phyloP scores from a whole-genome alignment of 2,329 filamentous ascomycete species.

The Fusarium sp. region DNA sequence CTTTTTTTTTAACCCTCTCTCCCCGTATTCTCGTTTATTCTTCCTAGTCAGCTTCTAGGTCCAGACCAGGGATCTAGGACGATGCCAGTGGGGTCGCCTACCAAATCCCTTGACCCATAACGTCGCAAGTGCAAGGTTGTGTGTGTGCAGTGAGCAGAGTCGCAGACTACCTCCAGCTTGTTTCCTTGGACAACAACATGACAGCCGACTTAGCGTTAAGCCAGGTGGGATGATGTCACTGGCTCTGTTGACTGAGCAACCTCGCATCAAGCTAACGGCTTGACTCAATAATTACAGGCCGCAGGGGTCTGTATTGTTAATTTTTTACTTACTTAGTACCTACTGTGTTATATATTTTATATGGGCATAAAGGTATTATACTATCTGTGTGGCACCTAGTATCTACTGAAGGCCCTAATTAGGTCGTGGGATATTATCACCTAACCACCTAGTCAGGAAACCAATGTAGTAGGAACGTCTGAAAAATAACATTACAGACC shows the following conservation, averaged over 20 bases:
- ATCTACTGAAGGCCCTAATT: too few species aligned
- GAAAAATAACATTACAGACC: neutral
- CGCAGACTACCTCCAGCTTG: conserved; percentile 12
- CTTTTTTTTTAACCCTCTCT: conserved; percentile 1
- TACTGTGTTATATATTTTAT: too few species aligned
- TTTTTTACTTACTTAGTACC: too few species aligned
- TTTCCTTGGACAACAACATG: conserved; percentile 38
- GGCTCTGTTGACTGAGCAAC: conserved; percentile 52
- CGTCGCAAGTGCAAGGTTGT: conserved; percentile 38
- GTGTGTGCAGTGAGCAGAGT: conserved; percentile 12
- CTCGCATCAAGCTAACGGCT: conserved; percentile 9
- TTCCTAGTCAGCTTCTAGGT: conserved; percentile 23
- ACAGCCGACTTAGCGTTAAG: conserved; percentile 21
- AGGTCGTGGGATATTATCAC: too few species aligned
- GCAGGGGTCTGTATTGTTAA: too few species aligned
- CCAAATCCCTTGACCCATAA: conserved; percentile 25
- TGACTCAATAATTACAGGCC: neutral
- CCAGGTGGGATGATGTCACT: conserved; percentile 49
- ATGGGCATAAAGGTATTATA: neutral
- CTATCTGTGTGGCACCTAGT: too few species aligned
- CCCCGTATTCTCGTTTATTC: conserved; percentile 7
- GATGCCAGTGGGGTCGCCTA: conserved; percentile 38
- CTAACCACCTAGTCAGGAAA: too few species aligned
- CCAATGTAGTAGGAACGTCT: too few species aligned
- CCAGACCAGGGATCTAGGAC: conserved; percentile 34